phyloP scores from a whole-genome alignment of 31 red algal genomes.

The Porphyra umbilicalis region DNA sequence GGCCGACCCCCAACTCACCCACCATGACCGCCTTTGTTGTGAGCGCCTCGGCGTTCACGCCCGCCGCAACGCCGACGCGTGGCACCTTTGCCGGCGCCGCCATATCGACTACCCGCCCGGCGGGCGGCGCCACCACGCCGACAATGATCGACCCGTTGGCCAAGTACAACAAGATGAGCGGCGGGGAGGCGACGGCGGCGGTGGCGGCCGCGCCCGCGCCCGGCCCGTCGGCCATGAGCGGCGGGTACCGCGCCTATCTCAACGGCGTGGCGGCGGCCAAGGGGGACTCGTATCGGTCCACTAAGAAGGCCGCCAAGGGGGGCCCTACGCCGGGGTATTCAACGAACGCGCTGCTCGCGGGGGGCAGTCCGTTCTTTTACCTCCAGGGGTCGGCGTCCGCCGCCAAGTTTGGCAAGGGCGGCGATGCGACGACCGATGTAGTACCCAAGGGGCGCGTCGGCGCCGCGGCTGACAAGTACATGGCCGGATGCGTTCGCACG shows the following conservation, averaged over 20 bases:
- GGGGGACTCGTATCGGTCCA: neutral
- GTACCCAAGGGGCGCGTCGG: neutral
- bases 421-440: neutral
- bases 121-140: neutral
- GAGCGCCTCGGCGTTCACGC: neutral
- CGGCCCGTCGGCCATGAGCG: conserved; percentile 6
- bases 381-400: neutral
- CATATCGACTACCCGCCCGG: neutral
- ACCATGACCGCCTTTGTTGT: neutral
- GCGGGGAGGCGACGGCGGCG: neutral
- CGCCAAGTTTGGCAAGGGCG: neutral
- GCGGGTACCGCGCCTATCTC: conserved; percentile 8
- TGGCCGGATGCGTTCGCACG: conserved; percentile 32
- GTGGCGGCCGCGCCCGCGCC: neutral
- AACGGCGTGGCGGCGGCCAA: neutral
- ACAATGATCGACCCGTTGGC: conserved; percentile 4
- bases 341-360: neutral
- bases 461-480: conserved; percentile 31
- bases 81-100: neutral
- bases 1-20: too few species aligned
- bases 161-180: conserved; percentile 31
- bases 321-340: neutral
- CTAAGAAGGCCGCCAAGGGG: neutral
- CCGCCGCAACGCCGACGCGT: neutral
- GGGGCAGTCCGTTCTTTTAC: neutral